phyloP scores from a whole-genome alignment of 192 early-diverging fungal genomes.

The Geranomyces variabilis region DNA sequence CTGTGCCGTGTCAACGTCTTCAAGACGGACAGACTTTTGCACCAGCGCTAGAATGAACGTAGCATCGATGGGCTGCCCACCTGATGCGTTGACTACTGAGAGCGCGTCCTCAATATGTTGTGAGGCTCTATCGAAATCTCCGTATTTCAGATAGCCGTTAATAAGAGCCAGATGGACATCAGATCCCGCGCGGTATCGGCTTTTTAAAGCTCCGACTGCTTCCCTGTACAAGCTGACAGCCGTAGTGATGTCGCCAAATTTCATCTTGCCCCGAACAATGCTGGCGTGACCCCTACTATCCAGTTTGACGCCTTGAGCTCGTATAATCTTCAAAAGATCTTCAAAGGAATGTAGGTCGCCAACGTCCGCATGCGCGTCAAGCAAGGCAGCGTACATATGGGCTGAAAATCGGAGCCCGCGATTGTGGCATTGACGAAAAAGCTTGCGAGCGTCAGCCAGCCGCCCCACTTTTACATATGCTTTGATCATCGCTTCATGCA shows the following conservation, averaged over 20 bases:
- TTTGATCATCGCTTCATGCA: slow-evolving; percentile 1
- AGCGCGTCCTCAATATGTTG: background rate
- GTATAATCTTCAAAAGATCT: background rate
- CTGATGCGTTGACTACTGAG: background rate
- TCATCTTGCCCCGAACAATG: background rate
- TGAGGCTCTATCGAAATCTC: background rate
- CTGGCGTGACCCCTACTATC: background rate
- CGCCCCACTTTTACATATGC: background rate
- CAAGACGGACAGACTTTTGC: background rate
- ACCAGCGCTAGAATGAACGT: background rate
- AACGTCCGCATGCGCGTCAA: background rate
- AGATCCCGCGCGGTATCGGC: background rate
- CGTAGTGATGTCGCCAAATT: background rate
- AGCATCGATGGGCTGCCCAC: background rate
- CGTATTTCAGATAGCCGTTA: background rate
- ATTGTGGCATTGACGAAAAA: background rate
- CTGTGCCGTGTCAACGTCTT: background rate
- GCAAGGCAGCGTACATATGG: background rate
- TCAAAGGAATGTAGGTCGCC: background rate
- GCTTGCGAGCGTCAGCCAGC: background rate
- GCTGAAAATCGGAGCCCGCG: background rate
- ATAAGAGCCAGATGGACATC: background rate
- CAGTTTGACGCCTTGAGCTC: background rate
- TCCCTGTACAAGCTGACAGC: background rate
- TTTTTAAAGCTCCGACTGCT: background rate